Evolutionary conservation across 108 stramenopile genomes (phyloP), one percentile per base, ranked within the genome.

Genomic region (Fragilaria crotonensis): DNA sequence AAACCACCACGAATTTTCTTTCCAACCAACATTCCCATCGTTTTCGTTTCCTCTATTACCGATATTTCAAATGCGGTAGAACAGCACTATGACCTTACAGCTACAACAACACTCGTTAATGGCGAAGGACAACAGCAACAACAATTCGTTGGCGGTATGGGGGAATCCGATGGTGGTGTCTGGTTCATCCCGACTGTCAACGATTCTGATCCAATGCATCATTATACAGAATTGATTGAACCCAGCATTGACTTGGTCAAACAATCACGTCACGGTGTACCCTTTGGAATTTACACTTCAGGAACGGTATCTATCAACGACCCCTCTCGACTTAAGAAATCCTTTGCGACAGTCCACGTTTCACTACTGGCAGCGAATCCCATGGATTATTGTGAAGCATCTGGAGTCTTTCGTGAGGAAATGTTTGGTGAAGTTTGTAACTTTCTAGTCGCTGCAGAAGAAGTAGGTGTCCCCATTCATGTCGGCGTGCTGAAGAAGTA

Each of bases 111-210:
- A 25, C n/a, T n/a, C n/a, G n/a, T n/a, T n/a, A n/a, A n/a, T n/a
- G n/a, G n/a, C n/a, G n/a, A n/a, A n/a, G n/a, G n/a, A n/a, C n/a
- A n/a, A n/a, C n/a, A n/a, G n/a, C n/a, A n/a, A n/a, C n/a, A n/a
- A n/a, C 64, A 65, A 27, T 73, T 73, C 63, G 72, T 73, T 25
- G 72, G 72, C 29, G 72, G 72, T 17, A 73, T 73, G 72, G 72
- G 72, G 20, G 72, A 73, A 50, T 33, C 44, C 47, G 72, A 73
- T 47, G 53, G 48, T 18, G 72, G 72, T 46, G 72, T 73, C 0
- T 66, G 62, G 60, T 57, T 73, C 33, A 33, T 51, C 0, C 33
- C 59, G 4, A 19, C 52, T 5, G 45, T 47, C 4, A 11, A 46
- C 4, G 62, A 70, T 58, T 7, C 22, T 19, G 49, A 50, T 19